Base-by-base conservation (phyloP, 2,329 filamentous ascomycete genomes). In the Penicillium sp. region DNA sequence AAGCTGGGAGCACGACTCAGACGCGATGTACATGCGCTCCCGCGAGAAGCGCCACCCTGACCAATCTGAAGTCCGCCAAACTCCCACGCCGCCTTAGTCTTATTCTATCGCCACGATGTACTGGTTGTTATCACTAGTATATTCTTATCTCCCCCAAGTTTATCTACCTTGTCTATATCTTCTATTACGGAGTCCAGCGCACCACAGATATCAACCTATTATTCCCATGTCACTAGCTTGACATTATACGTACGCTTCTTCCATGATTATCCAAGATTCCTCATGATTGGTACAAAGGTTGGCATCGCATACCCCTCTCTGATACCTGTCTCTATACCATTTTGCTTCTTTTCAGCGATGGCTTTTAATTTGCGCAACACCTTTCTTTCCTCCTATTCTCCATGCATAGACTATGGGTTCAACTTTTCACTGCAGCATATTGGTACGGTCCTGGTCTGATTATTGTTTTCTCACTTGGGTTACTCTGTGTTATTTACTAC, bases 11-110 rank as follows among this genome's bases (percentile, higher is more conserved):
- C 56, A 67, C 30, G 60, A 68, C 35, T 66, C 72, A 5, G 73
- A 75, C 44, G 70, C 57, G 31, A 75, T 76, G 69, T 75, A 76
- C 53, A 76, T 75, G 72, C 72, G 74, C 52, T 61, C 67, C 29
- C 69, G 61, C 60, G 71, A 75, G 48, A 70, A 71, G 62, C 68
- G 62, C 44, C 68, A 62, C 23, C 45, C 57, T 19, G 60, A 66
- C 38, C 67, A 66, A 15, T 56, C 67, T 1, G 71, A 72, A 51
- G 53, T 73, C 41, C 70, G 67, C 19, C 75, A 77, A 61, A 76
- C 74, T 11, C 72, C 74, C 19, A 77, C 75, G 15, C 75, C 75
- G 26, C 75, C 75, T 7, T 75, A 71, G 55, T 48, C 47, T 38
- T 51, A 52, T 29, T 29, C 23, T 26, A 50, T 29, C 29, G 21